These are phyloP conservation scores for Ustilago lituana DNA, from an alignment of 1,284 basidiomycete species.

Conservation along the genomic window DNA sequence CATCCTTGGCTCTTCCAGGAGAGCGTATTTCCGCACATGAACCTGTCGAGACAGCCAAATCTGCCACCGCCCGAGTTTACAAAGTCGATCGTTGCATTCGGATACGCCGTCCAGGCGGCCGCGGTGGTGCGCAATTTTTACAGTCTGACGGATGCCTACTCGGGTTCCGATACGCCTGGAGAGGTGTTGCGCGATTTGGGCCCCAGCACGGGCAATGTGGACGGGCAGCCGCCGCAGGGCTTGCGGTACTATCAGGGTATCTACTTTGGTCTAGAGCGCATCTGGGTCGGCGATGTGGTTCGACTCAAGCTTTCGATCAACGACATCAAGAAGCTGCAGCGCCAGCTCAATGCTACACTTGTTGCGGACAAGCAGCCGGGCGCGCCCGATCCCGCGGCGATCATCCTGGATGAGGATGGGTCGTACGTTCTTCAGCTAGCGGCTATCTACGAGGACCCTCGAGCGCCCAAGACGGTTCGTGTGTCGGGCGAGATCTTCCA, in stretches of 20 bases:
- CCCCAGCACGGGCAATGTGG: background rate
- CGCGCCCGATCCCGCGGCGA: conserved; percentile 23
- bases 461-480: conserved; percentile 16
- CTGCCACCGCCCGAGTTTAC: conserved; percentile 14
- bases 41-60: conserved; percentile 22
- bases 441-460: conserved; percentile 41
- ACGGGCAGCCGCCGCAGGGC: conserved; percentile 5
- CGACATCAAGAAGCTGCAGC: conserved; percentile 44
- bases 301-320: conserved; percentile 31
- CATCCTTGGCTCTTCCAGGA: conserved; percentile 37
- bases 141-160: conserved; percentile 41
- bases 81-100: conserved; percentile 23
- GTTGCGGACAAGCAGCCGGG: conserved; percentile 18
- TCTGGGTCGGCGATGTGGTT: conserved; percentile 61
- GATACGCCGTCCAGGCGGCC: conserved; percentile 18
- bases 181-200: conserved; percentile 33
- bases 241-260: conserved; percentile 52
- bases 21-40: conserved; percentile 20
- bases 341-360: conserved; percentile 39
- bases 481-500: conserved; percentile 43
- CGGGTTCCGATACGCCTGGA: conserved; percentile 21
- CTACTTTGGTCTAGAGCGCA: conserved; percentile 49
- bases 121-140: conserved; percentile 28
- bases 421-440: conserved; percentile 40
- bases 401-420: conserved; percentile 31